Evolutionary conservation across 1,139 yeast species (phyloP).

Genomic region (Sugiyamaella paludigena): DNA sequence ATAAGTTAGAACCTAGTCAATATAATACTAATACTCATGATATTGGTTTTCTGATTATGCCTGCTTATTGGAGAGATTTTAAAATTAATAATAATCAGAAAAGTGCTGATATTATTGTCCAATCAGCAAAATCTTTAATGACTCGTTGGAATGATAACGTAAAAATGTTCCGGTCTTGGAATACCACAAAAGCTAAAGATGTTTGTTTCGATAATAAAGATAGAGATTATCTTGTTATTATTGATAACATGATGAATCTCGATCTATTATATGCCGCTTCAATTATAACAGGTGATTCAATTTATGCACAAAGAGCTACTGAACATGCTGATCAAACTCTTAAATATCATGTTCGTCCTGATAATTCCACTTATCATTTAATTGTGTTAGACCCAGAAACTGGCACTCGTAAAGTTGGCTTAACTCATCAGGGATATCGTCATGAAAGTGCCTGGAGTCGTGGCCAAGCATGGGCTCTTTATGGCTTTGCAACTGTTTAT

Average conservation of each 20-base stretch:
- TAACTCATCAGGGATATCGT: conserved; percentile 35
- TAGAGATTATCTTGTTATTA: conserved; percentile 34
- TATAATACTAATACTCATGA: conserved; percentile 36
- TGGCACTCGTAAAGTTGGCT: conserved; percentile 29
- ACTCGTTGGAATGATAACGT: conserved; percentile 31
- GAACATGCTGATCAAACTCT: conserved; percentile 36
- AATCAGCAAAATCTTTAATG: conserved; percentile 34
- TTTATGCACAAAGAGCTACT: conserved; percentile 33
- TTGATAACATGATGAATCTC: conserved; percentile 38
- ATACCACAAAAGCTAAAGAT: conserved; percentile 23
- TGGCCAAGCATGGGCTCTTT: conserved; percentile 37
- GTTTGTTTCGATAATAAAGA: conserved; percentile 18
- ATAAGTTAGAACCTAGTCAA: conserved; percentile 25
- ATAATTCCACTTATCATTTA: conserved; percentile 34
- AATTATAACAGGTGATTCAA: conserved; percentile 31
- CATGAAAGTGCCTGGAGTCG: conserved; percentile 37
- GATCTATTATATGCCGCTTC: conserved; percentile 35
- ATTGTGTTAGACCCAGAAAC: conserved; percentile 30
- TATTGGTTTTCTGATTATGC: conserved; percentile 34
- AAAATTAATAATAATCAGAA: conserved; percentile 23
- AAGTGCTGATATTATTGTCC: conserved; percentile 27
- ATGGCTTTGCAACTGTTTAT: conserved; percentile 34
- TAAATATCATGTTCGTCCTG: conserved; percentile 32
- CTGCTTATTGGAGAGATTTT: conserved; percentile 32
- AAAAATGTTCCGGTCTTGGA: conserved; percentile 35